A percentile compares a stretch with the other conserved stretches of the same genome.
These are phyloP conservation scores for Neonectria faginata DNA, from an alignment of 2,329 filamentous ascomycete genomes.

Conservation along the genomic window DNA sequence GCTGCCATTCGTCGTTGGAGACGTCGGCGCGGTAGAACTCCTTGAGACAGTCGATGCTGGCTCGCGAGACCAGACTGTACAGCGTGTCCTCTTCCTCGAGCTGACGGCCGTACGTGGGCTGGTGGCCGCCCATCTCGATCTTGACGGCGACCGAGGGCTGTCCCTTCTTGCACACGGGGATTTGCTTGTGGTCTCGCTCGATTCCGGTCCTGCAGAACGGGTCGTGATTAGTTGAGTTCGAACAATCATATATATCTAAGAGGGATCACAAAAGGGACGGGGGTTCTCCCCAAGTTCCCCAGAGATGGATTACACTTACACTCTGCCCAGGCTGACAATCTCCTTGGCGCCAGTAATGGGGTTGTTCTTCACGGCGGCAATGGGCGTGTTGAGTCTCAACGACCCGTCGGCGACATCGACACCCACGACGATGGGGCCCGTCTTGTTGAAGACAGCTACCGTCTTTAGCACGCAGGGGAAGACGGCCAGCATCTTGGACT, in stretches of 20 bases:
- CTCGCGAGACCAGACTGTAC: conserved; percentile 88
- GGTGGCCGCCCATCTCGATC: conserved; percentile 91
- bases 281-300: background rate
- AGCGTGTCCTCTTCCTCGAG: conserved; percentile 90
- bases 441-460: conserved; percentile 99
- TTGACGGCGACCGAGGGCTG: conserved; percentile 98
- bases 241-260: background rate
- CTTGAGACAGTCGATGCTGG: conserved; percentile 94
- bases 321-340: conserved; percentile 86
- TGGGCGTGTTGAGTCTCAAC: conserved; percentile 87
- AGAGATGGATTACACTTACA: conserved; percentile 72
- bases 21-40: conserved; percentile 93
- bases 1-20: conserved; percentile 89
- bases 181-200: conserved; percentile 96
- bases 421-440: conserved; percentile 91
- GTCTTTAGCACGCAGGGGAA: conserved; percentile 94
- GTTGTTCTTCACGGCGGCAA: conserved; percentile 87
- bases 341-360: conserved; percentile 84
- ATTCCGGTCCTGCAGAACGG: conserved; percentile 80
- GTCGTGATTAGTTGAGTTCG: conserved; percentile 47
- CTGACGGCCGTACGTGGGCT: conserved; percentile 94
- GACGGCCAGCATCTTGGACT: conserved; percentile 93
- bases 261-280: background rate
- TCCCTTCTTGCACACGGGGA: conserved; percentile 92
- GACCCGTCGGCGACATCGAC: conserved; percentile 95